A percentile compares a stretch with the other conserved stretches of the same genome.
Evolutionary conservation across 768 basidiomycete genomes (phyloP).

Genomic region (Tricholoma bakamatsutake): DNA sequence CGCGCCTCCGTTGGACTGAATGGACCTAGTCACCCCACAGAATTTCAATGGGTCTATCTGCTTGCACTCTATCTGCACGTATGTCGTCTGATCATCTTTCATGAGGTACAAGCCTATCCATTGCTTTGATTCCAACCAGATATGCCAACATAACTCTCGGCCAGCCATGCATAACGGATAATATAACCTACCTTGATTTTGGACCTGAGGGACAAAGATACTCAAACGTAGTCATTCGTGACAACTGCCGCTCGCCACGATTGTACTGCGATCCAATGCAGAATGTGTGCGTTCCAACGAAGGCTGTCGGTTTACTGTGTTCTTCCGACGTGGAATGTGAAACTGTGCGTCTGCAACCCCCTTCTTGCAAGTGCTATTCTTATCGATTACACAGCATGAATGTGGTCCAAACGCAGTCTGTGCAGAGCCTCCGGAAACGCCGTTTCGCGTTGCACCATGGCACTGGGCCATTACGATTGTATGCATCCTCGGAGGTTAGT

Average conservation of each 20-base stretch:
- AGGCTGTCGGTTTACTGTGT: slow-evolving; percentile 37
- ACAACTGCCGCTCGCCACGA: slow-evolving; percentile 49
- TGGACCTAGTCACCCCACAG: slow-evolving; percentile 30
- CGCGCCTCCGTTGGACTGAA: slow-evolving; percentile 32
- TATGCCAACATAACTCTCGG: slow-evolving; percentile 50
- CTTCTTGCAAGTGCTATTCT: not conserved
- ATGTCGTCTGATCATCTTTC: slow-evolving; percentile 50
- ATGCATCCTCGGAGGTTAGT: slow-evolving; percentile 35
- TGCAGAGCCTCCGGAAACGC: slow-evolving; percentile 30
- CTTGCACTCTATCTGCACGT: slow-evolving; percentile 55
- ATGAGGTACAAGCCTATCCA: not conserved
- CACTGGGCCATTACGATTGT: slow-evolving; percentile 34
- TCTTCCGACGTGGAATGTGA: slow-evolving; percentile 49
- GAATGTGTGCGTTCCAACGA: slow-evolving; percentile 39
- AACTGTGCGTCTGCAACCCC: slow-evolving; percentile 25
- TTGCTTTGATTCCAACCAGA: slow-evolving; percentile 24
- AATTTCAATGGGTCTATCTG: slow-evolving; percentile 56
- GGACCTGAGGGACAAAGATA: slow-evolving; percentile 33
- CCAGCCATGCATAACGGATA: slow-evolving; percentile 46
- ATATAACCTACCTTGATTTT: slow-evolving; percentile 45
- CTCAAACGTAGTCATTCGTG: slow-evolving; percentile 46
- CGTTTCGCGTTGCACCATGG: slow-evolving; percentile 35
- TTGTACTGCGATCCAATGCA: slow-evolving; percentile 48
- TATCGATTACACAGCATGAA: slow-evolving; percentile 18
- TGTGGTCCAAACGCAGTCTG: slow-evolving; percentile 25